Percentiles rank a stretch among this genome's conserved stretches.
Conservation (phyloP, 345 rosid species). For the Boechera stricta region DNA sequence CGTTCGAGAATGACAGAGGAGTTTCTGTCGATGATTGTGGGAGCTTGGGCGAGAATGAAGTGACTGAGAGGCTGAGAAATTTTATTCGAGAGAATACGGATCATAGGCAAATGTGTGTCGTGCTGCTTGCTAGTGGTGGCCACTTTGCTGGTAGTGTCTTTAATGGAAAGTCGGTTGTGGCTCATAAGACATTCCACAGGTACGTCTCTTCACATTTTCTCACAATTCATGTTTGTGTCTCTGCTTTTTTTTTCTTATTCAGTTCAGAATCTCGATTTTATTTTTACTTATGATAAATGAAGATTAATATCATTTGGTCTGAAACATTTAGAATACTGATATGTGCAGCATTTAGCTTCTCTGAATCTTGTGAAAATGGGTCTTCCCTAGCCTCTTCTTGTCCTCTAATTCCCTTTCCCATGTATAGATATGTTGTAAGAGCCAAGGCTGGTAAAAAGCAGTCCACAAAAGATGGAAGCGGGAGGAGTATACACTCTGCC, state of each 20-base stretch:
- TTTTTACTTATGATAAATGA: background rate
- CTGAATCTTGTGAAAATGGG: conserved; percentile 10
- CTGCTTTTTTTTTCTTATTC: background rate
- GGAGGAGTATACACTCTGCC: conserved; percentile 87
- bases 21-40: conserved; percentile 19
- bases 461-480: conserved; percentile 88
- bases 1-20: conserved; percentile 48
- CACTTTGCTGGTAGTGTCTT: conserved; percentile 92
- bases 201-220: conserved; percentile 29
- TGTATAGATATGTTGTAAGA: conserved; percentile 87
- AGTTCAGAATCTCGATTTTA: background rate
- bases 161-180: conserved; percentile 72
- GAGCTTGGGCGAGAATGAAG: conserved; percentile 55
- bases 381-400: background rate
- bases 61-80: conserved; percentile 62
- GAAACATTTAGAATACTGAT: background rate
- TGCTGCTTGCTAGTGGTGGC: conserved; percentile 91
- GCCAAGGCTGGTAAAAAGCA: conserved; percentile 98
- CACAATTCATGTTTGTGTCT: too few relatives aligned
- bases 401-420: conserved; percentile 24
- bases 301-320: background rate
- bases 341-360: background rate
- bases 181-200: conserved; percentile 97
- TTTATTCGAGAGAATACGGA: conserved; percentile 55
- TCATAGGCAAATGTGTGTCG: conserved; percentile 55